A percentile compares a stretch with the other conserved stretches of the same genome.
Conservation (phyloP, 2,329 filamentous ascomycete species). For the Pezicula neosporulosa region DNA sequence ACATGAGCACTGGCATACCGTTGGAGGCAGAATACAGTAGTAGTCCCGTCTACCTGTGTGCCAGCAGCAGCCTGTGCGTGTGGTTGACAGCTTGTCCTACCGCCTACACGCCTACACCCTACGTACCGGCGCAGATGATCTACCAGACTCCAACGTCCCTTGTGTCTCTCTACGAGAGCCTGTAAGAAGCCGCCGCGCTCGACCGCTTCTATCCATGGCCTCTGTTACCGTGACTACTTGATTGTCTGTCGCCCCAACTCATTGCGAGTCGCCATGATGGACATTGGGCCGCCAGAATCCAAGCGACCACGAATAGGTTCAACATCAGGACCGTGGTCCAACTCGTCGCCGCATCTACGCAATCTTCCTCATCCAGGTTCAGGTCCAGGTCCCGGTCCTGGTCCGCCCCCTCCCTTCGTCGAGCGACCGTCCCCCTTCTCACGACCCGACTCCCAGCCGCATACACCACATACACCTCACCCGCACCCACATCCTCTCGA, state of each 20-base stretch:
- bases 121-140: constrained; percentile 25
- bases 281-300: constrained; percentile 53
- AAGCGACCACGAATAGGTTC: constrained; percentile 55
- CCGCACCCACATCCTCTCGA: constrained; percentile 43
- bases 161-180: constrained; percentile 23
- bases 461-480: constrained; percentile 31
- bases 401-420: constrained; percentile 18
- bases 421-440: constrained; percentile 24
- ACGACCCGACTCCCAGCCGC: constrained; percentile 31
- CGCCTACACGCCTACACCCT: neutral
- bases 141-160: constrained; percentile 17
- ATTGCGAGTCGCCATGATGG: constrained; percentile 42
- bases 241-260: constrained; percentile 39
- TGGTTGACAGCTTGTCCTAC: constrained; percentile 21
- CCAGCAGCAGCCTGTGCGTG: neutral
- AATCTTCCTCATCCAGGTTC: constrained; percentile 30
- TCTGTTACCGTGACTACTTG: constrained; percentile 27
- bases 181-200: constrained; percentile 29
- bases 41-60: no score
- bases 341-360: constrained; percentile 41
- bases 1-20: neutral
- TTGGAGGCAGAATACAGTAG: no score
- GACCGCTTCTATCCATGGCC: constrained; percentile 32
- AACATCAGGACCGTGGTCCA: constrained; percentile 39
- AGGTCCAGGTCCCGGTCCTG: constrained; percentile 25